Conservation (phyloP, 2,329 filamentous ascomycete species). For the Colletotrichum zoysiae region DNA sequence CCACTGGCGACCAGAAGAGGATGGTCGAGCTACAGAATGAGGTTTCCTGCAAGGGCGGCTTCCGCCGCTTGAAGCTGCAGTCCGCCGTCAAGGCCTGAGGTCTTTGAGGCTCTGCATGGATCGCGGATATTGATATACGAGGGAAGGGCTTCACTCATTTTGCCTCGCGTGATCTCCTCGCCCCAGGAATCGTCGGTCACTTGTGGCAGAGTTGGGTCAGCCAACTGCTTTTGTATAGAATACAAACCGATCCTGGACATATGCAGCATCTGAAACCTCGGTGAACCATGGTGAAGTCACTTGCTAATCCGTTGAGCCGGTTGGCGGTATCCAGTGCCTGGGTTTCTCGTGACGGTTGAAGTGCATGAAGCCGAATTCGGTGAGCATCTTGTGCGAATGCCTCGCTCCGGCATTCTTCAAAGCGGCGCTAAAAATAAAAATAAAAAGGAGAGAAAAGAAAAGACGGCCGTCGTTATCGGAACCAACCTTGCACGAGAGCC, state of each 20-base stretch:
- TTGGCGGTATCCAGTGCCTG: rapidly evolving
- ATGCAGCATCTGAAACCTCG: background rate
- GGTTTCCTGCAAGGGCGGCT: conserved; percentile 75
- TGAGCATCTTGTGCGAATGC: background rate
- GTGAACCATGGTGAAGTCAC: background rate
- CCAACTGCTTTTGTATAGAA: background rate
- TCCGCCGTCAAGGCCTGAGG: conserved; percentile 26
- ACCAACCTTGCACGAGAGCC: background rate
- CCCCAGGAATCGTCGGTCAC: background rate
- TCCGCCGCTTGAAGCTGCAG: conserved; percentile 59
- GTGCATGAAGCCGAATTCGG: background rate
- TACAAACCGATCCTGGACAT: background rate
- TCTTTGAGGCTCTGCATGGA: background rate
- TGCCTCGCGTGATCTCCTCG: too few species aligned
- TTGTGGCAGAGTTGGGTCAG: background rate
- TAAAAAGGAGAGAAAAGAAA: too few species aligned
- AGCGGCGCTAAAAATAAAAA: background rate
- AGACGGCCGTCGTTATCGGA: background rate
- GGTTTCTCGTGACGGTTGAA: background rate
- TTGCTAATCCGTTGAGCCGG: too few species aligned
- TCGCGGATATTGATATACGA: too few species aligned
- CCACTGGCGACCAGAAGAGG: conserved; percentile 78
- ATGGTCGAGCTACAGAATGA: conserved; percentile 78
- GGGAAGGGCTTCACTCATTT: background rate
- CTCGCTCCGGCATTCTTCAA: background rate